phyloP scores from a whole-genome alignment of 139 green algal species.

The Micractinium conductrix region DNA sequence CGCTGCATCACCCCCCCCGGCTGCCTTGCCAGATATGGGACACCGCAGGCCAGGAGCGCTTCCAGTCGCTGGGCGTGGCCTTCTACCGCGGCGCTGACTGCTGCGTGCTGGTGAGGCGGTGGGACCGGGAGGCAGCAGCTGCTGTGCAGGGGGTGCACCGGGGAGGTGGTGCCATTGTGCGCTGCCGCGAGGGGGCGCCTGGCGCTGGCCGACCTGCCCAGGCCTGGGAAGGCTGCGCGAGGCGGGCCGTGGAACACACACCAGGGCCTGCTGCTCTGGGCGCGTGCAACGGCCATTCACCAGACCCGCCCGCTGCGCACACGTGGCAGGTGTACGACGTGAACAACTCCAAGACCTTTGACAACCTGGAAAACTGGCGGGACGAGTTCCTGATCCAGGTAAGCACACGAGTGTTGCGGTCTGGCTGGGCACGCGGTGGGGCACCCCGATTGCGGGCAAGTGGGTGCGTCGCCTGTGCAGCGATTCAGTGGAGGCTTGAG shows the following conservation, averaged over 20 bases:
- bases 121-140: too few relatives aligned
- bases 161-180: too few relatives aligned
- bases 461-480: too few relatives aligned
- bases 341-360: slow-evolving; percentile 95
- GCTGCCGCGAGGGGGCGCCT: too few relatives aligned
- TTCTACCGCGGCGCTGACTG: slow-evolving; percentile 99
- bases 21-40: slow-evolving; percentile 93
- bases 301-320: too few relatives aligned
- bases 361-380: slow-evolving; percentile 98
- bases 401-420: not conserved
- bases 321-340: slow-evolving; percentile 91
- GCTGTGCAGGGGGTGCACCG: too few relatives aligned
- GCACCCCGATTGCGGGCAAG: too few relatives aligned
- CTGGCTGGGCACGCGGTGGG: too few relatives aligned
- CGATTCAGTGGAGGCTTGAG: not conserved
- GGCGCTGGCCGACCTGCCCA: too few relatives aligned
- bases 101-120: slow-evolving; percentile 95
- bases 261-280: too few relatives aligned
- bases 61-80: slow-evolving; percentile 96
- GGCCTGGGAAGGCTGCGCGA: too few relatives aligned
- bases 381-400: slow-evolving; percentile 99
- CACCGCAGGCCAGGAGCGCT: slow-evolving; percentile 97
- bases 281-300: not conserved
- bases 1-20: not conserved
- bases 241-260: too few relatives aligned